Conservation (phyloP, 129 eudicot genomes). For the Helianthus annuus region DNA sequence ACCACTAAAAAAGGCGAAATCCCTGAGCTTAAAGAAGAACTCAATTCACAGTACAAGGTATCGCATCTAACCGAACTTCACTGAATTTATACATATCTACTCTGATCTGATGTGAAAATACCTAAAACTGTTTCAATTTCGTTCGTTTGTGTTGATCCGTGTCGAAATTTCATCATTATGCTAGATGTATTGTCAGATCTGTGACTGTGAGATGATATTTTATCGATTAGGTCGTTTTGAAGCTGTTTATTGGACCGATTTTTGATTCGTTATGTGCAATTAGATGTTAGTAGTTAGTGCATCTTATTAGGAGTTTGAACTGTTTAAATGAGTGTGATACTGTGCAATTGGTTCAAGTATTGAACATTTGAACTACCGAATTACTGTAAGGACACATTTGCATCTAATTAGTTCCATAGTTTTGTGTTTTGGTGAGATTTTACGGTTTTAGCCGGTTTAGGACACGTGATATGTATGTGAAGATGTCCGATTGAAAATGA, state of each 20-base stretch:
- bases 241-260: slow-evolving; percentile 7
- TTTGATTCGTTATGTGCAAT: not conserved
- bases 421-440: not conserved
- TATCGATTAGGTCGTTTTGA: slow-evolving; percentile 4
- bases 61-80: not conserved
- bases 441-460: not conserved
- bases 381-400: not conserved
- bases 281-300: not conserved
- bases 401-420: not conserved
- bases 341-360: no score
- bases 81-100: not conserved
- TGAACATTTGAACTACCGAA: not conserved
- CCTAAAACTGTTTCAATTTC: not conserved
- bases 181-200: slow-evolving; percentile 30
- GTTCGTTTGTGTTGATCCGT: slow-evolving; percentile 8
- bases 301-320: slow-evolving; percentile 13
- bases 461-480: not conserved
- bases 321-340: not conserved
- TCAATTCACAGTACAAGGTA: slow-evolving; percentile 99
- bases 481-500: not conserved
- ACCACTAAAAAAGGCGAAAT: slow-evolving; percentile 97
- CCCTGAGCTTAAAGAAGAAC: slow-evolving; percentile 98
- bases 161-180: slow-evolving; percentile 4
- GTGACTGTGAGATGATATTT: slow-evolving; percentile 4
- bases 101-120: slow-evolving; percentile 12